Percentiles rank a stretch among this genome's conserved stretches.
Conservation (phyloP, 768 basidiomycete genomes). For the Boletus eberwhitei region DNA sequence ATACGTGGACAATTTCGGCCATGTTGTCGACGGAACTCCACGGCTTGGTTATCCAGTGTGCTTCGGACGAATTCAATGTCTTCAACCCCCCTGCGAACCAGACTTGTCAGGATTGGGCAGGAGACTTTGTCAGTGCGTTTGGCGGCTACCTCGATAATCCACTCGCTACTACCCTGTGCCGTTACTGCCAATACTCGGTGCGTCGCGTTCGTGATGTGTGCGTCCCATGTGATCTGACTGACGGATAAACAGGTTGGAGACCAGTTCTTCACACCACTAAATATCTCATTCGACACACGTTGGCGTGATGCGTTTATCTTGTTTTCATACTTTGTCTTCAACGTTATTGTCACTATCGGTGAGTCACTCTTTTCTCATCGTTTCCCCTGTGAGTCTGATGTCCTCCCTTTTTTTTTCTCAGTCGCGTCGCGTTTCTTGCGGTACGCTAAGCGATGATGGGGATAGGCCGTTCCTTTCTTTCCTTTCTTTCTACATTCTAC, state of each 20-base stretch:
- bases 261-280: conserved; percentile 65
- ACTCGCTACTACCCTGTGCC: conserved; percentile 55
- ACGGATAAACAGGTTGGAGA: conserved; percentile 47
- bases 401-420: conserved; percentile 4
- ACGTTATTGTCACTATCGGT: conserved; percentile 58
- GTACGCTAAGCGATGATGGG: conserved; percentile 55
- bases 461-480: not conserved
- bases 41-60: conserved; percentile 62
- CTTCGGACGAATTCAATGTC: conserved; percentile 61
- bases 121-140: conserved; percentile 53
- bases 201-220: conserved; percentile 5
- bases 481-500: no score
- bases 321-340: conserved; percentile 69
- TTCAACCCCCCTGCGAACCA: conserved; percentile 75
- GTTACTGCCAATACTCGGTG: conserved; percentile 66
- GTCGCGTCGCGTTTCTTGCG: conserved; percentile 71
- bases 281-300: conserved; percentile 56
- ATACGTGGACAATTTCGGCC: conserved; percentile 65
- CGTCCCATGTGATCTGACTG: not conserved
- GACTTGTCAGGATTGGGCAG: conserved; percentile 69
- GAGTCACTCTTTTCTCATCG: conserved; percentile 10
- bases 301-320: conserved; percentile 72
- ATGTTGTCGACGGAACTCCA: conserved; percentile 79
- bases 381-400: not conserved
- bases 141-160: conserved; percentile 78